phyloP scores from a whole-genome alignment of 805 yeast genomes.

The Wickerhamomyces kurtzmanii region DNA sequence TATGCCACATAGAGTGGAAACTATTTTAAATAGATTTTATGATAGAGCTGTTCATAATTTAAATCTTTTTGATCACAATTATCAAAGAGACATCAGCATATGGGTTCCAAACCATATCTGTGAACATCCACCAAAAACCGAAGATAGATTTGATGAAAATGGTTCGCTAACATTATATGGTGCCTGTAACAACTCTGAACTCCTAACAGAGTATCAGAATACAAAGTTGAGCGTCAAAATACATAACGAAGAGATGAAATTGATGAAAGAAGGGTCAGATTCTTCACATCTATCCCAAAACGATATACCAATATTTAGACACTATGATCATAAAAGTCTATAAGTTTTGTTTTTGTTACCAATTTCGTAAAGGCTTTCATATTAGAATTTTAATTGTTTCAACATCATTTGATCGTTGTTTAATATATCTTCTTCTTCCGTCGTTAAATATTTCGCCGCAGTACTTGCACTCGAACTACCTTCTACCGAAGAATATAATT shows the following conservation, averaged over 20 bases:
- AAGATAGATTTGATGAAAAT: slow-evolving; percentile 14
- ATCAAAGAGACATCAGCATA: slow-evolving; percentile 29
- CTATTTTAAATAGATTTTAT: slow-evolving; percentile 27
- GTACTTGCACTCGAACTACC: too few species aligned
- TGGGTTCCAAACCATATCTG: slow-evolving; percentile 39
- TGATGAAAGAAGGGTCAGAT: slow-evolving; percentile 13
- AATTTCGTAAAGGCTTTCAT: too few species aligned
- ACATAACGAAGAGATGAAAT: slow-evolving; percentile 16
- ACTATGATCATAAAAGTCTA: slow-evolving; percentile 19
- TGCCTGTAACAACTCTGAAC: slow-evolving; percentile 24
- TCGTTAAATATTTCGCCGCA: too few species aligned
- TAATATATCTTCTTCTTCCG: too few species aligned
- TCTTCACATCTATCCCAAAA: slow-evolving; percentile 7
- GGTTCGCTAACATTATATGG: slow-evolving; percentile 24
- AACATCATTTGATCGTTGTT: too few species aligned
- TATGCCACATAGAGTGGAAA: slow-evolving; percentile 28
- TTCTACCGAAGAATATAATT: too few species aligned
- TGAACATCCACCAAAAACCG: slow-evolving; percentile 18
- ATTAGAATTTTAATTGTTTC: too few species aligned
- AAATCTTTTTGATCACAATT: slow-evolving; percentile 21
- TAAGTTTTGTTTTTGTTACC: too few species aligned
- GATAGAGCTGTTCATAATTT: slow-evolving; percentile 14
- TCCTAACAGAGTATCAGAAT: slow-evolving; percentile 28
- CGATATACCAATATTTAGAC: slow-evolving; percentile 29
- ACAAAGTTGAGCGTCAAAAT: slow-evolving; percentile 18